phyloP scores from a whole-genome alignment of 495 filamentous ascomycete genomes.

The Xylaria acuta region DNA sequence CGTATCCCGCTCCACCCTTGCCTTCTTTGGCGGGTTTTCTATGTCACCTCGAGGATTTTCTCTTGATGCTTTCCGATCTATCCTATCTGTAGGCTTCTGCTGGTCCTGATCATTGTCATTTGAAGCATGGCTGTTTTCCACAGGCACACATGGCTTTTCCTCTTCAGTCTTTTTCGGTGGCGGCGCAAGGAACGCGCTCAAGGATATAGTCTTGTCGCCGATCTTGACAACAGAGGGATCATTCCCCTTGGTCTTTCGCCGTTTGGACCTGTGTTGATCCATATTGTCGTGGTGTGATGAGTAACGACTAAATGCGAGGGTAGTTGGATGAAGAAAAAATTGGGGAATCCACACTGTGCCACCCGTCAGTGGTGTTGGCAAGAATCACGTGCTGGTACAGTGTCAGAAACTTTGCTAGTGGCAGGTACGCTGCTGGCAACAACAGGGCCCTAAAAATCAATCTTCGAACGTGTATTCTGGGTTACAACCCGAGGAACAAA shows the following conservation, averaged over 20 bases:
- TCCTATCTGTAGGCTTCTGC: slow-evolving; percentile 20
- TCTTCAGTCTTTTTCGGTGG: slow-evolving; percentile 40
- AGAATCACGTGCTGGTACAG: slow-evolving; percentile 21
- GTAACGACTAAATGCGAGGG: background rate
- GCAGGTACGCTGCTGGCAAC: background rate
- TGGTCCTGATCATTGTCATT: slow-evolving; percentile 20
- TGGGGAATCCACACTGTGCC: slow-evolving; percentile 21
- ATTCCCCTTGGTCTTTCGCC: slow-evolving; percentile 39
- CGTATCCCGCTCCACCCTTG: slow-evolving; percentile 35
- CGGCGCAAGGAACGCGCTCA: slow-evolving; percentile 47
- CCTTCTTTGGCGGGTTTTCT: background rate
- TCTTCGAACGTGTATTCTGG: no score
- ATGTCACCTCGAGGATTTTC: background rate
- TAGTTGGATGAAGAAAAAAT: slow-evolving; percentile 16
- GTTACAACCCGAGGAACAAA: no score
- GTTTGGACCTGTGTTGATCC: slow-evolving; percentile 38
- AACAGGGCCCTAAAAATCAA: background rate
- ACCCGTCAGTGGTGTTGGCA: background rate
- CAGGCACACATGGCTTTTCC: slow-evolving; percentile 21
- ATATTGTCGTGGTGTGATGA: slow-evolving; percentile 25
- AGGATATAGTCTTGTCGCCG: slow-evolving; percentile 47
- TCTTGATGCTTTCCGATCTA: background rate
- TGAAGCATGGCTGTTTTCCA: background rate
- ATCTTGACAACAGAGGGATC: slow-evolving; percentile 43
- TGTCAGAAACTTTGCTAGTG: background rate